Base-by-base conservation (phyloP, 805 yeast genomes). In the Zygoascus biomembranicola region DNA sequence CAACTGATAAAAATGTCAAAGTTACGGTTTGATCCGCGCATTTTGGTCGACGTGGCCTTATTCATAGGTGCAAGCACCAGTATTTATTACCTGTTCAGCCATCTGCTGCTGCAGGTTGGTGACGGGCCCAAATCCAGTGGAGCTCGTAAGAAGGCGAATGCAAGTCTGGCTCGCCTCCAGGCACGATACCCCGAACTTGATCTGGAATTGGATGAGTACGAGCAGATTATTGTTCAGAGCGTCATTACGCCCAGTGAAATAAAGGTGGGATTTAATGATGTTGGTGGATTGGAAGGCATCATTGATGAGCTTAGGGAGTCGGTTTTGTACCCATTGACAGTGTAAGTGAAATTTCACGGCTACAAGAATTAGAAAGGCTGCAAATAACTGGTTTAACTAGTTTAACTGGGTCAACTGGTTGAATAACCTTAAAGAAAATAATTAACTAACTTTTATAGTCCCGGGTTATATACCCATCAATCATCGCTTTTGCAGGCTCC, bases 161-260 rank as follows among this genome's bases (percentile, higher is more conserved):
- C 78, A 11, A 77, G 84, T 8, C 66, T 84, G 52, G 79, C 82
- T 55, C 79, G 78, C 61, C 70, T 89, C 32, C 77, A 79, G 54
- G 73, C 69, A 18, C 66, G 76, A 10, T 80, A 84, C 59, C 96
- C 97, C 31, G 73, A 66, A 6, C 70, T 77, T 52, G 73, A 49
- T 39, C 65, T 84, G 9, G 77, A 74, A 8, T 73, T 87, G 43
- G 84, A 81, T 60, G 77, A 78, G 44, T 90, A 94, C 66, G 99
- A 94, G 66, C 79, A 80, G 57, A 73, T 80, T n/a, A 78, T 94
- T 1, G 70, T 94, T 54, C 81, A 85, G 13, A 81, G 86, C 13
- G 87, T 92, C 31, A 84, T 94, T 8, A 79, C 88, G 1, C 96
- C 98, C 0, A 83, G 81, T 1, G 97, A 90, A 55, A 87, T 94